Conservation (phyloP, 192 early-diverging fungal species). For the Coemansia sp. region DNA sequence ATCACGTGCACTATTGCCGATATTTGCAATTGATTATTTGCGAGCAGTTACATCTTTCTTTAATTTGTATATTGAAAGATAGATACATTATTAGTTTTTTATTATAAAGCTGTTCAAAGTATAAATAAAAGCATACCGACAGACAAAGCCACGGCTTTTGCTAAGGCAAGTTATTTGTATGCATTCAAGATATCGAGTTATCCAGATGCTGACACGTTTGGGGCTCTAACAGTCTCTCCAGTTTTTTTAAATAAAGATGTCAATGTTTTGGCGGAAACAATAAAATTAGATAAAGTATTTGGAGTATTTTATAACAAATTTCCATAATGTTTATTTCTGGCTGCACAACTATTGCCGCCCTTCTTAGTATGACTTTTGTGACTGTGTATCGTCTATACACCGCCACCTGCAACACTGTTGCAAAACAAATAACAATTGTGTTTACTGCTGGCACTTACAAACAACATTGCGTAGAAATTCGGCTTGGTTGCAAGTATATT, state of each 20-base stretch:
- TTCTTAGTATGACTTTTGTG: no score
- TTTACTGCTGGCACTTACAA: slow-evolving; percentile 43
- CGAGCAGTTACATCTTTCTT: no score
- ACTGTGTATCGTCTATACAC: no score
- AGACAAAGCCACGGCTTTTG: neutral
- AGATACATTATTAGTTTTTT: neutral
- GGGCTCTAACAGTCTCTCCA: no score
- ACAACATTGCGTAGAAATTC: slow-evolving; percentile 67
- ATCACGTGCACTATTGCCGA: neutral
- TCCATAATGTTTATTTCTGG: no score
- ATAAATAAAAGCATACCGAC: neutral
- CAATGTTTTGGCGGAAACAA: no score
- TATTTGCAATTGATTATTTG: no score
- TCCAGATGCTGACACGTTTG: neutral
- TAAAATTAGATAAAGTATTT: no score
- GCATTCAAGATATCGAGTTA: neutral
- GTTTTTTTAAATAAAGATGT: no score
- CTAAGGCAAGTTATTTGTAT: neutral
- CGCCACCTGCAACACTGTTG: neutral
- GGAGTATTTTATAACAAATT: no score
- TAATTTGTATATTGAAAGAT: neutral
- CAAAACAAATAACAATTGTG: slow-evolving; percentile 13
- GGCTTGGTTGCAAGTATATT: slow-evolving; percentile 54
- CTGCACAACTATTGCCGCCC: no score
- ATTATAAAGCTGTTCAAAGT: neutral